These are phyloP conservation scores for Podospora didyma DNA, from an alignment of 495 filamentous ascomycete genomes.

Conservation along the genomic window DNA sequence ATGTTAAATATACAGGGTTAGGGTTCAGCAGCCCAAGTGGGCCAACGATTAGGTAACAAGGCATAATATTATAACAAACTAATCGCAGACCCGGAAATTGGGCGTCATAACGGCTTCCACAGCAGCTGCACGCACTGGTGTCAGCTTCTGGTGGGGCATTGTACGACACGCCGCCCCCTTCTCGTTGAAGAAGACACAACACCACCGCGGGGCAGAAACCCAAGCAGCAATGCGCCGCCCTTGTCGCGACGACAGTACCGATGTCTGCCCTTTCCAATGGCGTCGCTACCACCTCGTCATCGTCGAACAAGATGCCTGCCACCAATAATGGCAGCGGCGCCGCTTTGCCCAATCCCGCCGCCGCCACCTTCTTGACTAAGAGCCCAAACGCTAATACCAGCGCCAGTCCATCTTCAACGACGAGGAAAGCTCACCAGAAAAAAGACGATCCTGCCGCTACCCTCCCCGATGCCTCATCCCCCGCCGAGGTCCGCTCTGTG, in stretches of 20 bases:
- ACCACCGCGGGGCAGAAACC: background rate
- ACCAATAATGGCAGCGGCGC: constrained; percentile 8
- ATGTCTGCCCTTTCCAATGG: constrained; percentile 39
- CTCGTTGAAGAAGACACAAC: too few relatives aligned
- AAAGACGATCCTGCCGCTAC: constrained; percentile 24
- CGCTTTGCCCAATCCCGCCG: background rate
- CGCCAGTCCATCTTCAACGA: background rate
- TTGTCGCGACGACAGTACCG: constrained; percentile 23
- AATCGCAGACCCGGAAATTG: too few relatives aligned
- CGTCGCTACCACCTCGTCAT: constrained; percentile 22
- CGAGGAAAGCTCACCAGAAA: background rate
- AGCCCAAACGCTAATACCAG: background rate
- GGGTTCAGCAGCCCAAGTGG: too few relatives aligned
- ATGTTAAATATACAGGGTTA: too few relatives aligned
- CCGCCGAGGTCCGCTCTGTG: constrained; percentile 73
- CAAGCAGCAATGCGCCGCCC: constrained; percentile 31
- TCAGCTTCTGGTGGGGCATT: too few relatives aligned
- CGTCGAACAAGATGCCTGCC: constrained; percentile 20
- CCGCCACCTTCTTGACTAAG: constrained; percentile 4
- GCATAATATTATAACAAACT: too few relatives aligned
- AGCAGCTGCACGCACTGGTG: too few relatives aligned
- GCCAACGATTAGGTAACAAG: too few relatives aligned
- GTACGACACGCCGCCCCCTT: too few relatives aligned
- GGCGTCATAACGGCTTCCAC: too few relatives aligned
- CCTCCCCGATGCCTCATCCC: constrained; percentile 65